These are phyloP conservation scores for Fusarium nurragi DNA, from an alignment of 2,329 filamentous ascomycete species.

Conservation along the genomic window DNA sequence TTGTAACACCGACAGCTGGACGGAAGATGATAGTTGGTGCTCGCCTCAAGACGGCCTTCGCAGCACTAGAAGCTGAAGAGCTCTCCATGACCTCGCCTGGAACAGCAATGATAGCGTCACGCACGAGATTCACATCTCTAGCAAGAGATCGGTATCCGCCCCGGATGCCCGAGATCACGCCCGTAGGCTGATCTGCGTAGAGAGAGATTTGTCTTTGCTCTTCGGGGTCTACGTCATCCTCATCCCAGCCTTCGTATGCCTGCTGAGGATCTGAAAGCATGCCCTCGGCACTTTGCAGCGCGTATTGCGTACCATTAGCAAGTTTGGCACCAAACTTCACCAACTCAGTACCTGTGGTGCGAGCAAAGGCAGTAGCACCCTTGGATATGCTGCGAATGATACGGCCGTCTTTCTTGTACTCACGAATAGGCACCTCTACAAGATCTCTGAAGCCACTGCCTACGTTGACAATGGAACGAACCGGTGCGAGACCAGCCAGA, in stretches of 20 bases:
- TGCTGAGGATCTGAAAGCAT: constrained; percentile 66
- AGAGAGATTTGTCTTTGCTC: constrained; percentile 83
- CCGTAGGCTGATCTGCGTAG: constrained; percentile 93
- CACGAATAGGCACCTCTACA: constrained; percentile 86
- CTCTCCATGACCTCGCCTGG: constrained; percentile 92
- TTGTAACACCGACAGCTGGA: constrained; percentile 89
- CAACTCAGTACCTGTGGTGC: constrained; percentile 93
- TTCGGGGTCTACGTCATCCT: constrained; percentile 71
- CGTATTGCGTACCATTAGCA: constrained; percentile 93
- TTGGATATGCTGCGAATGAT: constrained; percentile 92
- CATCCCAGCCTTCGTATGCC: constrained; percentile 59
- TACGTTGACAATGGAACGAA: constrained; percentile 91
- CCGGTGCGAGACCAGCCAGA: constrained; percentile 85
- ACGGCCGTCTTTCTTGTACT: constrained; percentile 94
- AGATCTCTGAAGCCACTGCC: constrained; percentile 87
- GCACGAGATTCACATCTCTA: constrained; percentile 84
- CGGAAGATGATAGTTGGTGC: constrained; percentile 94
- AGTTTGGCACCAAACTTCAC: constrained; percentile 94
- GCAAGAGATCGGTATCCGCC: constrained; percentile 85
- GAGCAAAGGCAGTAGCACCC: constrained; percentile 88
- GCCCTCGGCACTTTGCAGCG: constrained; percentile 87
- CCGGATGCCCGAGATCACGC: constrained; percentile 84
- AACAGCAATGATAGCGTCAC: constrained; percentile 93
- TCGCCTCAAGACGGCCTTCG: constrained; percentile 78
- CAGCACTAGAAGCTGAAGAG: constrained; percentile 80